A percentile compares a stretch with the other conserved stretches of the same genome.
Evolutionary conservation across 257 asterid genomes (phyloP).

Genomic region (Solanum bulbocastanum): DNA sequence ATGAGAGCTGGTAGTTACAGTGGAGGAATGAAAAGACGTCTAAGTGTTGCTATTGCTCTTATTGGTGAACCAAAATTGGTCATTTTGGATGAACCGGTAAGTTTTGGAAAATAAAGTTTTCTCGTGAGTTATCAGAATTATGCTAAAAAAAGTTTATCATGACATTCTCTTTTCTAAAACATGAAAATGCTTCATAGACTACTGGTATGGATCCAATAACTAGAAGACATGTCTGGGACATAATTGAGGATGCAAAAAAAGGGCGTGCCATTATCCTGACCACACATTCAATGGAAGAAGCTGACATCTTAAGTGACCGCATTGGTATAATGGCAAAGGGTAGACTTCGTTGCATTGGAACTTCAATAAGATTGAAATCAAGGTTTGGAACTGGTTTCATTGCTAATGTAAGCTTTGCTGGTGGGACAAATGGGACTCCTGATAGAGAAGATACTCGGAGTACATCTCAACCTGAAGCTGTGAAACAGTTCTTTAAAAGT

Average conservation of each 20-base stretch:
- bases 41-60: conserved; percentile 84
- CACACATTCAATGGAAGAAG: conserved; percentile 99
- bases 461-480: conserved; percentile 43
- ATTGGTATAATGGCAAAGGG: conserved; percentile 98
- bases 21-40: conserved; percentile 97
- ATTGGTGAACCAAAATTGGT: conserved; percentile 87
- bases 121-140: background rate
- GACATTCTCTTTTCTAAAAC: conserved; percentile 1
- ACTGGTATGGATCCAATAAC: conserved; percentile 98
- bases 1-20: conserved; percentile 82
- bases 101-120: conserved; percentile 8
- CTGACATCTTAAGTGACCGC: conserved; percentile 84
- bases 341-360: conserved; percentile 92
- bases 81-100: conserved; percentile 82
- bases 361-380: conserved; percentile 89
- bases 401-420: conserved; percentile 72
- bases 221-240: conserved; percentile 94
- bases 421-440: conserved; percentile 33
- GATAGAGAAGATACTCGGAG: conserved; percentile 21
- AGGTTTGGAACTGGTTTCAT: conserved; percentile 85
- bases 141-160: background rate
- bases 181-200: conserved; percentile 35
- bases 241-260: conserved; percentile 73
- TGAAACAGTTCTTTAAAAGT: conserved; percentile 62
- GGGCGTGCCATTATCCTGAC: conserved; percentile 90